These are phyloP conservation scores for Ascochyta koolunga DNA, from an alignment of 2,329 filamentous ascomycete species.

Conservation along the genomic window DNA sequence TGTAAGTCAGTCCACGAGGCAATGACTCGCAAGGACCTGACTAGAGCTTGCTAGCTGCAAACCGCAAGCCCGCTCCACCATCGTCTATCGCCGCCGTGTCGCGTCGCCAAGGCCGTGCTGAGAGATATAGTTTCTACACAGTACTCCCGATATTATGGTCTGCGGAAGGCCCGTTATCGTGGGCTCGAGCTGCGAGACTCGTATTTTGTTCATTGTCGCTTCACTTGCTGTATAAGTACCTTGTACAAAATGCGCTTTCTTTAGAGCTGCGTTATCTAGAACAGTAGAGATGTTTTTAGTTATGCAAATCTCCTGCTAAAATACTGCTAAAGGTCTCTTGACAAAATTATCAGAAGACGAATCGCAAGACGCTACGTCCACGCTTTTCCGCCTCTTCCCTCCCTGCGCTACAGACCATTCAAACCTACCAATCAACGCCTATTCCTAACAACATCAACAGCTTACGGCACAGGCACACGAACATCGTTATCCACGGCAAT, in stretches of 20 bases:
- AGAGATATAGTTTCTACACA: constrained; percentile 8
- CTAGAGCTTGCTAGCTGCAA: background rate
- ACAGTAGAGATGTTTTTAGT: too few species aligned
- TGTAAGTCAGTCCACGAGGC: too few species aligned
- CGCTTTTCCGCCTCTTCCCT: too few species aligned
- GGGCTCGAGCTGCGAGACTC: background rate
- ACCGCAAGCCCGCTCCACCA: constrained; percentile 12
- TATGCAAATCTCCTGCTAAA: too few species aligned
- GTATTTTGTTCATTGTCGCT: too few species aligned
- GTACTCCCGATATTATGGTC: constrained; percentile 2
- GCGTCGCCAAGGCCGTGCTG: constrained; percentile 8
- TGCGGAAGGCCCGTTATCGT: background rate
- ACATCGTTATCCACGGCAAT: constrained; percentile 2
- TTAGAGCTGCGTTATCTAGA: too few species aligned
- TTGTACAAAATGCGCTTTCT: too few species aligned
- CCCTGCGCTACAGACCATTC: background rate
- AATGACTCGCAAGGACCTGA: background rate
- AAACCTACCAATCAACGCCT: too few species aligned
- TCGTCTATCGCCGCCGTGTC: constrained; percentile 5
- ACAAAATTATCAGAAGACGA: too few species aligned
- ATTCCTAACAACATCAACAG: background rate
- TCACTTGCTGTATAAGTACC: background rate
- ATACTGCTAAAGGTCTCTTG: too few species aligned
- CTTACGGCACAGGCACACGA: constrained; percentile 2
- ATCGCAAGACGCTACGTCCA: too few species aligned